A percentile compares a stretch with the other conserved stretches of the same genome.
These are phyloP conservation scores for Somion occarium DNA, from an alignment of 1,284 basidiomycete species.

Conservation along the genomic window DNA sequence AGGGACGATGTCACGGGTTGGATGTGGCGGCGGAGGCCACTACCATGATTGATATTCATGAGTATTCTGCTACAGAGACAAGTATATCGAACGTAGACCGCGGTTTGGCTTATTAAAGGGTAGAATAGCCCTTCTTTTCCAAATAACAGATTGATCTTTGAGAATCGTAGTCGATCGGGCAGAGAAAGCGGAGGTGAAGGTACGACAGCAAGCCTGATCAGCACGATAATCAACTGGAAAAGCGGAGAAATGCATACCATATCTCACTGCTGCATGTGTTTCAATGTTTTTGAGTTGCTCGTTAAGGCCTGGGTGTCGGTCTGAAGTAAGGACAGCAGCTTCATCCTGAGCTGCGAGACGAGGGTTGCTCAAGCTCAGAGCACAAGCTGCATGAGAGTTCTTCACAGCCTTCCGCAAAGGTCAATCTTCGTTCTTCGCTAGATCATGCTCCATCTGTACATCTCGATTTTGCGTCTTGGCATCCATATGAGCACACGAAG, in stretches of 20 bases:
- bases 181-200: conserved; percentile 63
- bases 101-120: conserved; percentile 79
- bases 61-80: background rate
- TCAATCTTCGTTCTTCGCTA: conserved; percentile 74
- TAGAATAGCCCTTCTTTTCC: conserved; percentile 76
- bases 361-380: conserved; percentile 11
- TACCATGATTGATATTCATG: conserved; percentile 21
- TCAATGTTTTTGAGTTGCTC: conserved; percentile 63
- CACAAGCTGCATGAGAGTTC: conserved; percentile 6
- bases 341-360: conserved; percentile 19
- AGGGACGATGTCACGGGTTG: conserved; percentile 69
- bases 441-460: conserved; percentile 77
- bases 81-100: conserved; percentile 45
- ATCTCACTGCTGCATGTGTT: conserved; percentile 63
- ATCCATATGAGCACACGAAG: conserved; percentile 69
- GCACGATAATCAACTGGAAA: conserved; percentile 1
- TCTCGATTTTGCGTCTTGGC: conserved; percentile 67
- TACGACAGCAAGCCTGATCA: conserved; percentile 45
- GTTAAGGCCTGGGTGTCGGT: conserved; percentile 52
- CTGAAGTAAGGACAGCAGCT: conserved; percentile 26
- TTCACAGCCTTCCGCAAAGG: conserved; percentile 59
- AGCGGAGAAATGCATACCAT: conserved; percentile 50
- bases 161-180: conserved; percentile 55
- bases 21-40: conserved; percentile 75
- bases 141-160: conserved; percentile 71